A percentile compares a stretch with the other conserved stretches of the same genome.
These are phyloP conservation scores for Nannizziopsis barbatae DNA, from an alignment of 2,329 filamentous ascomycete species.

Conservation along the genomic window DNA sequence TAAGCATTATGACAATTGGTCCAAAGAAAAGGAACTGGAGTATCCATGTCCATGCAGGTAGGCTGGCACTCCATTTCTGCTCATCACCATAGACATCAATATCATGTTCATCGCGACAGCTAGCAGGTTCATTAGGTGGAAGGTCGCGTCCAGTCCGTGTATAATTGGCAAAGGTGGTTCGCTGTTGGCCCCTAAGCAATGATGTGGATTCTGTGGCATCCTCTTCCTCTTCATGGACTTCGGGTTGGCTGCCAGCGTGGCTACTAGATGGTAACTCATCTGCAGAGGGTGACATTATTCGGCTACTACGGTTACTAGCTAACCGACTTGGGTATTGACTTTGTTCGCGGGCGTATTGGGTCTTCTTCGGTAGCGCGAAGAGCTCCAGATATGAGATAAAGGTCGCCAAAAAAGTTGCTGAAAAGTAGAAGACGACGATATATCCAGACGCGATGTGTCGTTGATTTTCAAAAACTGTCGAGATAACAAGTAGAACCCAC, in stretches of 20 bases:
- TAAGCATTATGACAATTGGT: slow-evolving; percentile 64
- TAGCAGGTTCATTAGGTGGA: slow-evolving; percentile 20
- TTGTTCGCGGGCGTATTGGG: slow-evolving; percentile 53
- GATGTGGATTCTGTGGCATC: slow-evolving; percentile 46
- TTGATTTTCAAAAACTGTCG: slow-evolving; percentile 66
- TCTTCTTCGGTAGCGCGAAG: slow-evolving; percentile 62
- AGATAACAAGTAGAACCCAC: slow-evolving; percentile 60
- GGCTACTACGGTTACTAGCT: slow-evolving; percentile 28
- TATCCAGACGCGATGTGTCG: slow-evolving; percentile 66
- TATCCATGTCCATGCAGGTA: slow-evolving; percentile 80
- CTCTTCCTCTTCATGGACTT: slow-evolving; percentile 30
- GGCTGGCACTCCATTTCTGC: slow-evolving; percentile 69
- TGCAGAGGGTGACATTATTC: slow-evolving; percentile 34
- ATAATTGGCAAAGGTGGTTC: slow-evolving; percentile 47
- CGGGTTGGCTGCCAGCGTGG: slow-evolving; percentile 16
- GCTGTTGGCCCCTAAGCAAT: slow-evolving; percentile 41
- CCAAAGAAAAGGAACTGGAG: slow-evolving; percentile 71
- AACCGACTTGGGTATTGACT: slow-evolving; percentile 28
- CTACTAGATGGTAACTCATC: slow-evolving; percentile 25
- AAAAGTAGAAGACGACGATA: slow-evolving; percentile 67
- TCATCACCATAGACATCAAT: slow-evolving; percentile 53
- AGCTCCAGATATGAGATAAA: slow-evolving; percentile 69
- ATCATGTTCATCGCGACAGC: slow-evolving; percentile 21
- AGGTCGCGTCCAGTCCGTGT: slow-evolving; percentile 30
- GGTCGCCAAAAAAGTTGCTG: slow-evolving; percentile 60